Percentiles rank a stretch among this genome's conserved stretches.
Conservation (phyloP, 805 yeast genomes). For the Hanseniaspora guilliermondii region DNA sequence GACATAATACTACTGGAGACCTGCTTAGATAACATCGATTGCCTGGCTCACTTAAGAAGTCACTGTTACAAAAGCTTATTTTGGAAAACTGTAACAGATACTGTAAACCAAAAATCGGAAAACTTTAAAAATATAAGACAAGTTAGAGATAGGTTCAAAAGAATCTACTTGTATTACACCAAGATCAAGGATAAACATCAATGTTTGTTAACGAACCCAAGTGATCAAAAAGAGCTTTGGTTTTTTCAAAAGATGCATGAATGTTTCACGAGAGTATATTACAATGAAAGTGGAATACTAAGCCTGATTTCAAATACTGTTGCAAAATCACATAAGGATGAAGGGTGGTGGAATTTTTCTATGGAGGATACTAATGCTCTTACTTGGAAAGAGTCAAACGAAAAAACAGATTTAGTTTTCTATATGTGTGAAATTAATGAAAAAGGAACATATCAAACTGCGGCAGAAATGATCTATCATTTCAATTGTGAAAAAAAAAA, state of each 20-base stretch:
- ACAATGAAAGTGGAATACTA: background rate
- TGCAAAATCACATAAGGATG: background rate
- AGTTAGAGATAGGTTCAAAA: background rate
- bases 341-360: background rate
- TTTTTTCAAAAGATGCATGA: background rate
- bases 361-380: background rate
- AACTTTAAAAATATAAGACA: background rate
- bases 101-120: background rate
- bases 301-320: background rate
- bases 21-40: background rate
- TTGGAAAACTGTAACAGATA: background rate
- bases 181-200: background rate
- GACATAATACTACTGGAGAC: background rate
- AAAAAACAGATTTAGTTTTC: background rate
- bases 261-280: background rate
- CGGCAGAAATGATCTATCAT: background rate
- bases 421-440: background rate
- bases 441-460: background rate
- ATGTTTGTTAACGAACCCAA: background rate
- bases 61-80: background rate
- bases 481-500: background rate
- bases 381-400: background rate
- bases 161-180: background rate
- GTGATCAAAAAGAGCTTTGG: background rate
- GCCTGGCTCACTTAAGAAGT: background rate